phyloP scores from a whole-genome alignment of 129 eudicot species.

The Apium graveolens region DNA sequence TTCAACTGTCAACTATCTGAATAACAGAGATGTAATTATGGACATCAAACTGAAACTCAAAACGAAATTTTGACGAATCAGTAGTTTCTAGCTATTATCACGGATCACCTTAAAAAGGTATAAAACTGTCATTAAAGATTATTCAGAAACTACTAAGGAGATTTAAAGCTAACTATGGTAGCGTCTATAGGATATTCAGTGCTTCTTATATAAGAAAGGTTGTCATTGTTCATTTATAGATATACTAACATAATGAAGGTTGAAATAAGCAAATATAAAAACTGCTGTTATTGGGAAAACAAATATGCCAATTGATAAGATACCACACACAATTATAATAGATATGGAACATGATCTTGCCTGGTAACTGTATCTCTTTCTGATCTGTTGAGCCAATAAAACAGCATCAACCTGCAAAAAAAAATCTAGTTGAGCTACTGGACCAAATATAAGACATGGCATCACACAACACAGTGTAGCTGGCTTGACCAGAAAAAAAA shows the following conservation, averaged over 20 bases:
- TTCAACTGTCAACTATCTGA: not conserved
- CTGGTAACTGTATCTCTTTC: slow-evolving; percentile 68
- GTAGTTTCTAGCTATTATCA: not conserved
- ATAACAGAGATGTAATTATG: not conserved
- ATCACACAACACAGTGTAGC: not conserved
- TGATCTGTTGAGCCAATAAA: slow-evolving; percentile 52
- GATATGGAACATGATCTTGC: slow-evolving; percentile 24
- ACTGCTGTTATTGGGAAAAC: not conserved
- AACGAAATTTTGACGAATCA: not conserved
- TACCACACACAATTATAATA: not conserved
- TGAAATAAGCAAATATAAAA: not conserved
- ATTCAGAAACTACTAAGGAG: not conserved
- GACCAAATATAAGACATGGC: not conserved
- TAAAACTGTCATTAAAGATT: not conserved
- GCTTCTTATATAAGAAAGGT: not conserved
- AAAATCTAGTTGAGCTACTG: slow-evolving; percentile 12
- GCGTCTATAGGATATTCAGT: not conserved
- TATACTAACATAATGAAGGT: not conserved
- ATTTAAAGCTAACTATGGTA: not conserved
- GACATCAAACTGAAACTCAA: not conserved
- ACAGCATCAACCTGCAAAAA: slow-evolving; percentile 75
- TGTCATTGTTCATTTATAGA: not conserved
- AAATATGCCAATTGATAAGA: not conserved
- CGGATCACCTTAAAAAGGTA: not conserved
- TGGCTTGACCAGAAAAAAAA: not conserved